Conservation (phyloP, 768 basidiomycete genomes). For the Tulasnella sp. region DNA sequence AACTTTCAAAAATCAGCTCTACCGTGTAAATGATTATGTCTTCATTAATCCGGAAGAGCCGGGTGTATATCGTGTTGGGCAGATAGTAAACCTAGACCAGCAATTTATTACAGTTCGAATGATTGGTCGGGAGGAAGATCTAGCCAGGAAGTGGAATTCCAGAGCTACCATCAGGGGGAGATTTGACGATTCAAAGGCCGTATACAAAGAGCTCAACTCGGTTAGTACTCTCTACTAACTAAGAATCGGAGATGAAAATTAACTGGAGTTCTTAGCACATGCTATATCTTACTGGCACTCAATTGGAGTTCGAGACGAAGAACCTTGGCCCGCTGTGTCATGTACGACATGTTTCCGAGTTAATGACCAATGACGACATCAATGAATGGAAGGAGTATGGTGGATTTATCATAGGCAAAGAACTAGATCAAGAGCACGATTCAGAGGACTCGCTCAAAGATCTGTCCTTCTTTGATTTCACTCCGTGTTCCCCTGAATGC, state of each 20-base stretch:
- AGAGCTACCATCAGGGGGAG: no score
- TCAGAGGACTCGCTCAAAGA: background rate
- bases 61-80: conserved; percentile 1
- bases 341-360: conserved; percentile 1
- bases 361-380: background rate
- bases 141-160: conserved; percentile 1
- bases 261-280: no score
- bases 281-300: conserved; percentile 3
- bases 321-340: conserved; percentile 5
- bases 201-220: no score
- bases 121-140: conserved; percentile 7
- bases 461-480: background rate
- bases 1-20: background rate
- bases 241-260: no score
- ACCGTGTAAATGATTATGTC: conserved; percentile 6
- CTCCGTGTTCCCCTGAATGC: background rate
- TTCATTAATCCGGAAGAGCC: background rate
- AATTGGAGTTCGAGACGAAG: background rate
- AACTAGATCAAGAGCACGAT: background rate
- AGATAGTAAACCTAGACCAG: conserved; percentile 4
- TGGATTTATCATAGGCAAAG: background rate
- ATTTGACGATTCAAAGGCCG: background rate
- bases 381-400: background rate
- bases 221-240: no score
- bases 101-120: background rate